Conservation (phyloP, 1,139 yeast species). For the Suzukiozyma palmioleophila region DNA sequence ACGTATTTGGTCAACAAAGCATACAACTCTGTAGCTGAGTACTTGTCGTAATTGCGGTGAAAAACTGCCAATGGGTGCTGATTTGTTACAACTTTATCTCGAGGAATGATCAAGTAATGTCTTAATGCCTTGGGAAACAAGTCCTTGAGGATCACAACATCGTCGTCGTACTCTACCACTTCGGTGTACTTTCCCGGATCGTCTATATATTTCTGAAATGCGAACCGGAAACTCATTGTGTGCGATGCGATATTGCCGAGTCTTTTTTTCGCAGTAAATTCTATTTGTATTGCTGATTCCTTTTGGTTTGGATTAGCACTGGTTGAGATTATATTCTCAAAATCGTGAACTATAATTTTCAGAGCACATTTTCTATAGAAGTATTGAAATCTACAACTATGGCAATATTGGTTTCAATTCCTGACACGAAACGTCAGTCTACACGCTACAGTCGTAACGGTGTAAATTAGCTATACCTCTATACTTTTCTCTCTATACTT, state of each 20-base stretch:
- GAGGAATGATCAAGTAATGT: constrained; percentile 62
- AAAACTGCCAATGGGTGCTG: constrained; percentile 55
- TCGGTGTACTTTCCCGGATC: constrained; percentile 21
- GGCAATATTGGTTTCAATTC: too few relatives aligned
- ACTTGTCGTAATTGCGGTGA: constrained; percentile 16
- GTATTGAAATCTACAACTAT: too few relatives aligned
- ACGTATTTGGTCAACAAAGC: constrained; percentile 33
- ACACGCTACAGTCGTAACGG: too few relatives aligned
- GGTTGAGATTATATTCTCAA: too few relatives aligned
- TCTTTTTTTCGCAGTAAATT: too few relatives aligned
- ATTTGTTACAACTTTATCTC: constrained; percentile 34
- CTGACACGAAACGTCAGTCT: too few relatives aligned
- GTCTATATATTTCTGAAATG: constrained; percentile 30
- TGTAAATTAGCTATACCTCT: not conserved
- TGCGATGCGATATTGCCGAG: too few relatives aligned
- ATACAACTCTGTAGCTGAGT: constrained; percentile 22
- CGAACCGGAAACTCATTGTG: constrained; percentile 31
- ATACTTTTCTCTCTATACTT: not conserved
- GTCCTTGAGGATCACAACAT: constrained; percentile 57
- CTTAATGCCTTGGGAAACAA: constrained; percentile 58
- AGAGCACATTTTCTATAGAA: too few relatives aligned
- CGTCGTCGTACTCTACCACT: constrained; percentile 39
- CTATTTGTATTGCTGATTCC: too few relatives aligned
- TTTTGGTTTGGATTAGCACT: too few relatives aligned
- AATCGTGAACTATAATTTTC: too few relatives aligned